phyloP scores from a whole-genome alignment of 352 stramenopile genomes.

The Thalassiosira livingstoniorum region DNA sequence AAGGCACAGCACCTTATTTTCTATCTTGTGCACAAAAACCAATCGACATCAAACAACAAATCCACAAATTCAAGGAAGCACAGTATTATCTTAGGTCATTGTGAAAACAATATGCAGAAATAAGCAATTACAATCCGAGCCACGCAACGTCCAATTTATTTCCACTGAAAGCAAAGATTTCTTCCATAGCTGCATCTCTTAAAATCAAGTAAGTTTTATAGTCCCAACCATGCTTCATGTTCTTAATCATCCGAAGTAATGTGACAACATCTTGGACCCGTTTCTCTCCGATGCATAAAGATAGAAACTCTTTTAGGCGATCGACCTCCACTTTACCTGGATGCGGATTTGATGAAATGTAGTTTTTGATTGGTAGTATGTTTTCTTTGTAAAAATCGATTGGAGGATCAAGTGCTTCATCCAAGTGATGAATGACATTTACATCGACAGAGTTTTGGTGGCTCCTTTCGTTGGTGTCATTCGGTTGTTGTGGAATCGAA shows the following conservation, averaged over 20 bases:
- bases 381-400: constrained; percentile 55
- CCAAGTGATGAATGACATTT: not conserved
- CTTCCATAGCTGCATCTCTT: constrained; percentile 31
- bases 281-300: constrained; percentile 44
- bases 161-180: constrained; percentile 36
- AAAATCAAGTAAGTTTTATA: constrained; percentile 44
- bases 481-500: not conserved
- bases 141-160: constrained; percentile 43
- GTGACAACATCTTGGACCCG: constrained; percentile 51
- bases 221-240: constrained; percentile 51
- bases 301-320: constrained; percentile 54
- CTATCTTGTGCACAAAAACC: no score
- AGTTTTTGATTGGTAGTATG: constrained; percentile 52
- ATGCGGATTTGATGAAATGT: constrained; percentile 54
- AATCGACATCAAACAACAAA: no score
- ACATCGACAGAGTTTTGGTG: constrained; percentile 6
- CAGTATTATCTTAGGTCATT: no score
- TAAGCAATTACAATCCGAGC: constrained; percentile 59
- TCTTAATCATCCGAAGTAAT: constrained; percentile 65
- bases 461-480: not conserved
- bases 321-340: constrained; percentile 32
- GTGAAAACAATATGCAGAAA: no score
- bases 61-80: no score
- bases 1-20: no score
- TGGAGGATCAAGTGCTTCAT: constrained; percentile 3